phyloP scores from a whole-genome alignment of 495 filamentous ascomycete genomes.

The Penicillium canescens region DNA sequence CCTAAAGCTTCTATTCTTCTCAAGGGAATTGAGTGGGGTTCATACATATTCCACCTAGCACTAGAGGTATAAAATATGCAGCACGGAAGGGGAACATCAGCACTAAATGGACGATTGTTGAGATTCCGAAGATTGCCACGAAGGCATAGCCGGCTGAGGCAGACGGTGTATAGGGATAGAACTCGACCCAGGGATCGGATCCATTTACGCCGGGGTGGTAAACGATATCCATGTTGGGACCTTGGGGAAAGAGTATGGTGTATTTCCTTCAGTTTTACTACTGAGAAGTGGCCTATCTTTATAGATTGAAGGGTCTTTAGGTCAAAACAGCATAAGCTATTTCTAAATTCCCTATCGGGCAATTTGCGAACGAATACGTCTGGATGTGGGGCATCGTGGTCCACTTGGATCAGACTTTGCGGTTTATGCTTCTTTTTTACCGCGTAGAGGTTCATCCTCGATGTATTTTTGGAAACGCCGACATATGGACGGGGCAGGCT shows the following conservation, averaged over 20 bases:
- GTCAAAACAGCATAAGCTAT: background rate
- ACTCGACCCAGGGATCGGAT: slow-evolving; percentile 34
- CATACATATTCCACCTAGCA: slow-evolving; percentile 59
- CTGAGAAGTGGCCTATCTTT: slow-evolving; percentile 7
- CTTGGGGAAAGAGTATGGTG: background rate
- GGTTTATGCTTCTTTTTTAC: slow-evolving; percentile 8
- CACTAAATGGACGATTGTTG: slow-evolving; percentile 40
- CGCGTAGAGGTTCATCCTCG: background rate
- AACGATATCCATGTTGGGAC: slow-evolving; percentile 33
- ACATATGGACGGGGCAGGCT: too few relatives aligned
- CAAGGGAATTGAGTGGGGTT: background rate
- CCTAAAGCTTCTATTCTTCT: background rate
- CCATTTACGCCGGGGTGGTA: slow-evolving; percentile 35
- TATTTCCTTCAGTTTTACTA: background rate
- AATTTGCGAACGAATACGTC: slow-evolving; percentile 36
- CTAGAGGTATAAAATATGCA: slow-evolving; percentile 57
- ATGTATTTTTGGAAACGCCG: background rate
- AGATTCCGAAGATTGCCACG: slow-evolving; percentile 45
- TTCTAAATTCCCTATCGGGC: slow-evolving; percentile 21
- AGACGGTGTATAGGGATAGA: slow-evolving; percentile 52
- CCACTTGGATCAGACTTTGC: background rate
- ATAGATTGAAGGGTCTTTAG: slow-evolving; percentile 7
- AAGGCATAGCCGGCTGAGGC: slow-evolving; percentile 48
- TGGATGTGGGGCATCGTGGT: background rate
- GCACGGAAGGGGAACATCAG: slow-evolving; percentile 42